These are phyloP conservation scores for Nyssa sinensis DNA, from an alignment of 148 eudicot species.

Conservation along the genomic window DNA sequence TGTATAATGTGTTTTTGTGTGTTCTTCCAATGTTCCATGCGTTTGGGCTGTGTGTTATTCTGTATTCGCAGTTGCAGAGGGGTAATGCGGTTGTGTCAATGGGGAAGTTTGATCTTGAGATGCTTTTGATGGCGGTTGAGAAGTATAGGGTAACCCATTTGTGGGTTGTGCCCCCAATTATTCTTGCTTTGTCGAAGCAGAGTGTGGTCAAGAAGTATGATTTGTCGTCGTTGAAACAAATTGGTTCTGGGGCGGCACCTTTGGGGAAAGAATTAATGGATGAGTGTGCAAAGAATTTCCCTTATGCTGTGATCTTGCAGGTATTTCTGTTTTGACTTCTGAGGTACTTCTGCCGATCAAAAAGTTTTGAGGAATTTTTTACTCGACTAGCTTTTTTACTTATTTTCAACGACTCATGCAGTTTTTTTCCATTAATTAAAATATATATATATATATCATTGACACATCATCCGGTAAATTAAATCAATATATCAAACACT, in stretches of 20 bases:
- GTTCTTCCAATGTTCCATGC: conserved; percentile 84
- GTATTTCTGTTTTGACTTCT: conserved; percentile 28
- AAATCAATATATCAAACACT: too few species aligned
- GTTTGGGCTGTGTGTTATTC: conserved; percentile 56
- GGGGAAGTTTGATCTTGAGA: conserved; percentile 56
- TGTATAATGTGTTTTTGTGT: conserved; percentile 47
- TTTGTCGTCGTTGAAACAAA: conserved; percentile 54
- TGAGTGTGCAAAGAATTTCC: conserved; percentile 57
- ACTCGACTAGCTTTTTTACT: too few species aligned
- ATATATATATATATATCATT: too few species aligned
- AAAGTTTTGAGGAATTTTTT: too few species aligned
- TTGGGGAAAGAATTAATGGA: conserved; percentile 73
- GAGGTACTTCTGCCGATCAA: too few species aligned
- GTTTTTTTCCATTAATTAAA: too few species aligned
- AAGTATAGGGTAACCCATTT: conserved; percentile 54
- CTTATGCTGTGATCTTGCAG: conserved; percentile 52
- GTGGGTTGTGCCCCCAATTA: conserved; percentile 81
- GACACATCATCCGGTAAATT: too few species aligned
- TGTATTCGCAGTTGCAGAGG: conserved; percentile 56
- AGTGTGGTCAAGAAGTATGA: conserved; percentile 57
- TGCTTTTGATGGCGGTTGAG: conserved; percentile 57
- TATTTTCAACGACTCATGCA: too few species aligned
- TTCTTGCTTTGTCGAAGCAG: conserved; percentile 65
- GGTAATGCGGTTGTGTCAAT: conserved; percentile 57
- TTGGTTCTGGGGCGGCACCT: conserved; percentile 87